A percentile compares a stretch with the other conserved stretches of the same genome.
Conservation (phyloP, 169 alveolate genomes). For the Theileria sp. region DNA sequence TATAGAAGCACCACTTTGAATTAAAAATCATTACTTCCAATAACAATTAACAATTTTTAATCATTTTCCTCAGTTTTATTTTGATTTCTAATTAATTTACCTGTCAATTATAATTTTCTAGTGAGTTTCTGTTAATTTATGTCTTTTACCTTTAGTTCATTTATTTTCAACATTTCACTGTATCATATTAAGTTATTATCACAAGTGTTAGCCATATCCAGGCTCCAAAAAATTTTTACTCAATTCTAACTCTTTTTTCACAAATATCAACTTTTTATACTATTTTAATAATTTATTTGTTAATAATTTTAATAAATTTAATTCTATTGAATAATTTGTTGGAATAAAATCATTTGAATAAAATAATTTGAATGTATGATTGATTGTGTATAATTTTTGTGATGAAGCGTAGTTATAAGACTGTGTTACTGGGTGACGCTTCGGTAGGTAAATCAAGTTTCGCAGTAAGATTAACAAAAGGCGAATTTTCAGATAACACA, state of each 20-base stretch:
- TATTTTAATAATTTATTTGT: no score
- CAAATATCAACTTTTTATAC: no score
- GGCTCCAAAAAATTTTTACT: no score
- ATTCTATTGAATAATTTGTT: no score
- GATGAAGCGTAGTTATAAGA: slow-evolving; percentile 78
- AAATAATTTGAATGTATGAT: background rate
- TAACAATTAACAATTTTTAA: background rate
- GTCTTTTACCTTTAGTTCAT: background rate
- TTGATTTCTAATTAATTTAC: background rate
- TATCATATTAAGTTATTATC: background rate
- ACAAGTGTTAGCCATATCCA: background rate
- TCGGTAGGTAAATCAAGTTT: slow-evolving; percentile 90
- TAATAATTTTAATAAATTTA: no score
- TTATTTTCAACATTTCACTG: background rate
- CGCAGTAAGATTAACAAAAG: slow-evolving; percentile 85
- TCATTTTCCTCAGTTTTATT: background rate
- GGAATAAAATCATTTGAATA: no score
- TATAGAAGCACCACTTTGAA: background rate
- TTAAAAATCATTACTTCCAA: background rate
- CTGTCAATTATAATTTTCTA: no score
- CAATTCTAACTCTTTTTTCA: no score
- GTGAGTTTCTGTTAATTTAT: no score
- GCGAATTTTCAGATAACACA: slow-evolving; percentile 84
- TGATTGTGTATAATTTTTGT: slow-evolving; percentile 25
- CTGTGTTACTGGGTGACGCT: slow-evolving; percentile 88